These are phyloP conservation scores for Quercus aquifolioides DNA, from an alignment of 306 rosid species.

Conservation along the genomic window DNA sequence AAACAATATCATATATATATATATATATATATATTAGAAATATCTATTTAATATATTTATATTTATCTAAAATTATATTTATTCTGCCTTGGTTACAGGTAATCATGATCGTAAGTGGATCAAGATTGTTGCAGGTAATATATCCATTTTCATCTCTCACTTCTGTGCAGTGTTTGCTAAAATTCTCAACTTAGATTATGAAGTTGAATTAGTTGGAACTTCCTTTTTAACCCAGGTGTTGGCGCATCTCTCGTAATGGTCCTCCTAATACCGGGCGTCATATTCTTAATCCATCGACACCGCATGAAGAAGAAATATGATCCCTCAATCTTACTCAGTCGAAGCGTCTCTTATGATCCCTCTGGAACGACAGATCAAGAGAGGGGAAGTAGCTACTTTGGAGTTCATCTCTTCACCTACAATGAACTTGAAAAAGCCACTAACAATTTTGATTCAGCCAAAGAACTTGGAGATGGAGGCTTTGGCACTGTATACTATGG, in stretches of 20 bases:
- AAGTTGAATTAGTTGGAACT: constrained; percentile 4
- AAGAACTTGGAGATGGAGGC: constrained; percentile 31
- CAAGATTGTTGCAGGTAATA: not conserved
- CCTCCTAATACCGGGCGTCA: not conserved
- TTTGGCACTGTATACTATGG: constrained; percentile 37
- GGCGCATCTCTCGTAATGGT: not conserved
- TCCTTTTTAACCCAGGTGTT: constrained; percentile 23
- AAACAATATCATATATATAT: too few relatives aligned
- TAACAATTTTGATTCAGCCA: constrained; percentile 21
- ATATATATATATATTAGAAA: too few relatives aligned
- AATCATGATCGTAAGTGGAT: fast-evolving
- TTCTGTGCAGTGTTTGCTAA: not conserved
- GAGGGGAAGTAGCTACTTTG: constrained; percentile 42
- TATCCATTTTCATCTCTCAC: not conserved
- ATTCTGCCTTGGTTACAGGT: not conserved
- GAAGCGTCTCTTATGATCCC: constrained; percentile 34
- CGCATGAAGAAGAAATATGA: constrained; percentile 25
- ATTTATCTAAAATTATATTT: too few relatives aligned
- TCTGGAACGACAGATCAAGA: constrained; percentile 38
- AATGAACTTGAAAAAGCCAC: constrained; percentile 36
- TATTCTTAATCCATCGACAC: constrained; percentile 3
- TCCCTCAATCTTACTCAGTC: constrained; percentile 28
- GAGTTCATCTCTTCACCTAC: constrained; percentile 14
- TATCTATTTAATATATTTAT: too few relatives aligned
- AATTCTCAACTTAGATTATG: not conserved